Evolutionary conservation across 306 rosid species (phyloP).

Genomic region (Corylus heterophylla): DNA sequence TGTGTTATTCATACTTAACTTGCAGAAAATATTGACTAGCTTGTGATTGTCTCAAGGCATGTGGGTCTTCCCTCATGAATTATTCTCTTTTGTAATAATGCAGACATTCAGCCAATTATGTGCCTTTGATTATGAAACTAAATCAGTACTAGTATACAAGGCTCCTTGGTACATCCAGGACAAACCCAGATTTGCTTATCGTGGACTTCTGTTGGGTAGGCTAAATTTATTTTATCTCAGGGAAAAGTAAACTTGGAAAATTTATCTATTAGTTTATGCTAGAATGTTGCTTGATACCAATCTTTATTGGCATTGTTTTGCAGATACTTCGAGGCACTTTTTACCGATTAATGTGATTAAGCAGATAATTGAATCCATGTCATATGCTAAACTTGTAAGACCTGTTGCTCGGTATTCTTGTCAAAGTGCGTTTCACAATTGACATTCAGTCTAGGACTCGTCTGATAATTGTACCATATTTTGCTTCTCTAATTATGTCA

Average conservation of each 20-base stretch:
- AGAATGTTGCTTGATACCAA: constrained; percentile 27
- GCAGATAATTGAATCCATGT: constrained; percentile 88
- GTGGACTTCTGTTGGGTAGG: constrained; percentile 93
- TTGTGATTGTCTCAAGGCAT: constrained; percentile 9
- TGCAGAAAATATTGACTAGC: not conserved
- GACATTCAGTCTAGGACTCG: constrained; percentile 15
- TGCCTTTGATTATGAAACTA: constrained; percentile 70
- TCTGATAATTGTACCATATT: constrained; percentile 12
- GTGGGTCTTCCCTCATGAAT: constrained; percentile 18
- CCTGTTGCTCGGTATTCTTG: constrained; percentile 12
- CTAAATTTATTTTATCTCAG: constrained; percentile 9
- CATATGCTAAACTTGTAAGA: constrained; percentile 94
- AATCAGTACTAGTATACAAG: constrained; percentile 64
- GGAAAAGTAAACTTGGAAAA: constrained; percentile 5
- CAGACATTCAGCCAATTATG: constrained; percentile 99
- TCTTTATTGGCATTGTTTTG: constrained; percentile 34
- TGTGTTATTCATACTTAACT: not conserved
- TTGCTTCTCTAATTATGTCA: constrained; percentile 18
- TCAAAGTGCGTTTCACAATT: constrained; percentile 8
- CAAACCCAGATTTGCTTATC: constrained; percentile 80
- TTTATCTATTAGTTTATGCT: constrained; percentile 23
- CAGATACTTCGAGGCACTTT: constrained; percentile 98
- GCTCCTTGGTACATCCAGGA: constrained; percentile 92
- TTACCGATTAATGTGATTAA: constrained; percentile 73
- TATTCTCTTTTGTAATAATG: constrained; percentile 33